A percentile compares a stretch with the other conserved stretches of the same genome.
phyloP scores from a whole-genome alignment of 2,329 filamentous ascomycete species.

The Apiospora pterosperma region DNA sequence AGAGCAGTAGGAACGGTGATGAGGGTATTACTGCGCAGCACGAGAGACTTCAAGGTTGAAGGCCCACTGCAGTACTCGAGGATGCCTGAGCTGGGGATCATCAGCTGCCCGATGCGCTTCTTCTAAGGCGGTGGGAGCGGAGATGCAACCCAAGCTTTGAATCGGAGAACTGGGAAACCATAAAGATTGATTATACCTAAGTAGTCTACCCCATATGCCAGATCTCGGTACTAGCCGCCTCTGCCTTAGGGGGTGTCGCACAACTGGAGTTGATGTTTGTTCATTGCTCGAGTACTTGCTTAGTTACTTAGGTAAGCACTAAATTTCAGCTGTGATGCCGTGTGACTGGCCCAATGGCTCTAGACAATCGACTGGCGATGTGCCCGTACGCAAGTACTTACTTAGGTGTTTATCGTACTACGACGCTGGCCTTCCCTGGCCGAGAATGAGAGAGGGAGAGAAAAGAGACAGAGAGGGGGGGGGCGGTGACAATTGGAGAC shows the following conservation, averaged over 20 bases:
- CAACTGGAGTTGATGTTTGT: no score
- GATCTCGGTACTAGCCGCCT: neutral
- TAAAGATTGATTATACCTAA: neutral
- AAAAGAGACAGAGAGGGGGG: no score
- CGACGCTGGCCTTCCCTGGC: no score
- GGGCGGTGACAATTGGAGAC: no score
- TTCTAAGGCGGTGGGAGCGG: neutral
- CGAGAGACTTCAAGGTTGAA: slow-evolving; percentile 14
- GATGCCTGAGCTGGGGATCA: slow-evolving; percentile 19
- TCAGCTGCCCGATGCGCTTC: slow-evolving; percentile 15
- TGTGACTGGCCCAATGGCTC: neutral
- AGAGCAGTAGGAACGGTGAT: slow-evolving; percentile 13
- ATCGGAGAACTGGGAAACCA: neutral
- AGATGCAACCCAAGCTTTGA: neutral
- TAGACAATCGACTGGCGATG: neutral
- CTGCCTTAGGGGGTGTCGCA: no score
- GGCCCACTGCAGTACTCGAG: slow-evolving; percentile 15
- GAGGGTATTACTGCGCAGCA: slow-evolving; percentile 11
- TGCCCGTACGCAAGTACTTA: no score
- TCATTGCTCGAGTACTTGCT: no score
- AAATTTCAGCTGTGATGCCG: neutral
- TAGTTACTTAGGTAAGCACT: no score
- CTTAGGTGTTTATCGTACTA: no score
- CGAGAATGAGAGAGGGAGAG: no score
- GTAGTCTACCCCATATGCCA: neutral